Conservation (phyloP, 805 yeast genomes). For the Crinitomyces ghanaensis region DNA sequence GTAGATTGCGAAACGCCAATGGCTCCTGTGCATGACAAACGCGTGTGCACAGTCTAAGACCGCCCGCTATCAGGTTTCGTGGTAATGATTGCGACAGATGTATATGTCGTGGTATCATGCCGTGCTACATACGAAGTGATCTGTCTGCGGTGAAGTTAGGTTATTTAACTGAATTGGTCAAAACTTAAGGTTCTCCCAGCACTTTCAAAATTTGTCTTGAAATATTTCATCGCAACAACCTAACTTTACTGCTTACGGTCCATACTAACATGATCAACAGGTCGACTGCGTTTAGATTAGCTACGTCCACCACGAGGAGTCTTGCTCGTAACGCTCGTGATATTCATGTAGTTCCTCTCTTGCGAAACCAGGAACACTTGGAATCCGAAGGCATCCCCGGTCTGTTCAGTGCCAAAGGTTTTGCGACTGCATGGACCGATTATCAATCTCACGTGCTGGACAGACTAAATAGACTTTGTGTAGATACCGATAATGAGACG, state of each 20-base stretch:
- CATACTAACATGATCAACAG: neutral
- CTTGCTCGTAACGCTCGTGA: conserved; percentile 14
- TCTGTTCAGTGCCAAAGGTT: conserved; percentile 53
- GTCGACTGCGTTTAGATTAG: neutral
- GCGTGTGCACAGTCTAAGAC: too few relatives aligned
- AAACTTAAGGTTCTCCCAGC: too few relatives aligned
- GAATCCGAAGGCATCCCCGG: conserved; percentile 46
- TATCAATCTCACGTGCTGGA: conserved; percentile 49
- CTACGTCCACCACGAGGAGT: too few relatives aligned
- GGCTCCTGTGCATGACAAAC: too few relatives aligned
- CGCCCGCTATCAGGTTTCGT: too few relatives aligned
- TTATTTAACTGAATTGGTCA: too few relatives aligned
- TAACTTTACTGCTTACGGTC: neutral
- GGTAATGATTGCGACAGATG: too few relatives aligned
- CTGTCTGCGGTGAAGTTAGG: too few relatives aligned
- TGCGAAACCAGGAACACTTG: conserved; percentile 33
- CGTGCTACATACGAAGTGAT: too few relatives aligned
- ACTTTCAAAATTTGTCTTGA: too few relatives aligned
- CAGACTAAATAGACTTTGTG: conserved; percentile 51
- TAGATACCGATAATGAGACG: conserved; percentile 71
- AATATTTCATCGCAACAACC: neutral
- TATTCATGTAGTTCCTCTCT: conserved; percentile 54
- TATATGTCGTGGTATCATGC: too few relatives aligned
- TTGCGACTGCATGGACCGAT: conserved; percentile 66
- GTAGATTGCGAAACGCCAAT: too few relatives aligned